phyloP scores from a whole-genome alignment of 176 grass and related monocot genomes.

The Elymus sibiricus region DNA sequence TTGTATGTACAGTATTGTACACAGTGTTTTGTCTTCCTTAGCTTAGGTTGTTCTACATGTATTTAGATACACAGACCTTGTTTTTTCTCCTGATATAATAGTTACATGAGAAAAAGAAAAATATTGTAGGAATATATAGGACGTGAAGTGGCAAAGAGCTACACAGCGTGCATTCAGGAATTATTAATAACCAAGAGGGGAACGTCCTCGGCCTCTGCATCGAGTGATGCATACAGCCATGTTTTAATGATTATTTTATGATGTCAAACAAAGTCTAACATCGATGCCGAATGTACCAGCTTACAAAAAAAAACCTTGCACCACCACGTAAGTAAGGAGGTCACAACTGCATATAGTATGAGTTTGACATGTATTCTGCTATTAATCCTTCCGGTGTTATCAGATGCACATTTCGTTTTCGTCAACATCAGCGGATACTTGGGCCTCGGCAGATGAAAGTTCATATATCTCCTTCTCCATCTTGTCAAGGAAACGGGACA shows the following conservation, averaged over 20 bases:
- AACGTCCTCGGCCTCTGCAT: too few relatives aligned
- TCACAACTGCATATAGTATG: not conserved
- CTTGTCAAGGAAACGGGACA: conserved; percentile 53
- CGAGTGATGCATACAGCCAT: too few relatives aligned
- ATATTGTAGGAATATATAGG: too few relatives aligned
- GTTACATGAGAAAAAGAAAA: too few relatives aligned
- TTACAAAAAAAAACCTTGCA: not conserved
- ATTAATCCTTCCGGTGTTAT: not conserved
- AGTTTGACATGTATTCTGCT: not conserved
- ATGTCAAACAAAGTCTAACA: not conserved
- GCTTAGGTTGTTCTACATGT: too few relatives aligned
- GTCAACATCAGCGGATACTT: conserved; percentile 18
- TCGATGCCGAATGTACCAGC: too few relatives aligned
- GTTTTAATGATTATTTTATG: too few relatives aligned
- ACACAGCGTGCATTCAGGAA: not conserved
- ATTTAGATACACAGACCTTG: too few relatives aligned
- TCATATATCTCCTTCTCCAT: conserved; percentile 31
- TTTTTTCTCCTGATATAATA: too few relatives aligned
- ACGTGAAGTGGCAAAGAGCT: not conserved
- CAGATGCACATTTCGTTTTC: conserved; percentile 39
- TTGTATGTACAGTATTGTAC: too few relatives aligned
- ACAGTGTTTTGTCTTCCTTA: too few relatives aligned
- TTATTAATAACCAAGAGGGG: not conserved
- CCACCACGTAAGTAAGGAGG: not conserved
- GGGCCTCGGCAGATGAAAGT: conserved; percentile 4